A percentile compares a stretch with the other conserved stretches of the same genome.
Evolutionary conservation across 495 filamentous ascomycete genomes (phyloP).

Genomic region (Friedmanniomyces simplex): DNA sequence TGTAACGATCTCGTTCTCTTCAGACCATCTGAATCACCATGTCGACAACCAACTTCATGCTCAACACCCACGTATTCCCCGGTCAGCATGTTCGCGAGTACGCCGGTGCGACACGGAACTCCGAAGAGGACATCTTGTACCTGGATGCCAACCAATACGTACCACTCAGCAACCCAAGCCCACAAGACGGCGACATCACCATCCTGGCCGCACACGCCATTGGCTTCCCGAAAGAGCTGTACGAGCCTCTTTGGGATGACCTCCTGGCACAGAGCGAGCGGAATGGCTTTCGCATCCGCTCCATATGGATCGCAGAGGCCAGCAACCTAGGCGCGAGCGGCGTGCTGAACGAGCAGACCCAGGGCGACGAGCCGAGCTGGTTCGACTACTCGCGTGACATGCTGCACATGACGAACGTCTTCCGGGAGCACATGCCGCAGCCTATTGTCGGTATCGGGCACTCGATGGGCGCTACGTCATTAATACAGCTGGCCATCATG

Average conservation of each 20-base stretch:
- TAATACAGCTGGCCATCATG: conserved; percentile 42
- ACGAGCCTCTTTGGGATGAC: conserved; percentile 81
- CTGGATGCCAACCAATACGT: conserved; percentile 78
- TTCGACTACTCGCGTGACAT: conserved; percentile 69
- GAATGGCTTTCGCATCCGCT: conserved; percentile 57
- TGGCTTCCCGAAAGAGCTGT: conserved; percentile 89
- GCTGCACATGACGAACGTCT: conserved; percentile 65
- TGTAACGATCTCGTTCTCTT: no score
- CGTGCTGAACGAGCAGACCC: conserved; percentile 57
- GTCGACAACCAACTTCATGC: conserved; percentile 26
- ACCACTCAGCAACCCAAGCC: conserved; percentile 52
- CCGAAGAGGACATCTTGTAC: conserved; percentile 52
- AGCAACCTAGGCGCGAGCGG: conserved; percentile 66
- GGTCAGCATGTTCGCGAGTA: conserved; percentile 32
- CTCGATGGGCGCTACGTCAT: conserved; percentile 64
- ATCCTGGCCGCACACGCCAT: conserved; percentile 80
- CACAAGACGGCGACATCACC: conserved; percentile 63
- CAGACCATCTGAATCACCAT: no score
- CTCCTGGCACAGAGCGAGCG: conserved; percentile 44
- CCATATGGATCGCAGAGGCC: conserved; percentile 81
- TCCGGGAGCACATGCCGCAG: conserved; percentile 64
- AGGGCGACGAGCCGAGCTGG: conserved; percentile 62
- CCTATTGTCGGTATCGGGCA: conserved; percentile 77
- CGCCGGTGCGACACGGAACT: conserved; percentile 28
- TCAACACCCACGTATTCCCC: conserved; percentile 28